Evolutionary conservation across 2,329 filamentous ascomycete genomes (phyloP), one percentile per base, ranked within the genome.

Genomic region (Arthrobotrys musiformis): DNA sequence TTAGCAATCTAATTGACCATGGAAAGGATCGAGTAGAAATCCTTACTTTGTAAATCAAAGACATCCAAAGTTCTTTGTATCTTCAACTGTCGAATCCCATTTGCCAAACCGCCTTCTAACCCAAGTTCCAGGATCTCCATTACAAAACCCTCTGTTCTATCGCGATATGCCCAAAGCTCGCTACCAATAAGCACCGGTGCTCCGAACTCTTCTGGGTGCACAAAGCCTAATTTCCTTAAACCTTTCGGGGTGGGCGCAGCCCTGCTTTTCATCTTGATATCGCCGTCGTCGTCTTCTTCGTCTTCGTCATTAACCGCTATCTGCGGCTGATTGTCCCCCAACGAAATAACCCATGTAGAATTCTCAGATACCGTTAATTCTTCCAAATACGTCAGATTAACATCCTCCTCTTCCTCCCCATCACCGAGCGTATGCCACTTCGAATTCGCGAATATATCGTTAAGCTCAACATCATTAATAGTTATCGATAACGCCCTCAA

Each of bases 311-410:
- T 0, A 26, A 58, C 9, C 2, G 54, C 33, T 1, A 40, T 58
- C 9, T 40, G 54, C 26, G 54, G 54, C 8, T 58, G 54, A 26
- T 58, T 58, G 33, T 62, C 28, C 22, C 42, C 58, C 8, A 62
- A 26, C n/a, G 42, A 19, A 33, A 62, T 48, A 2, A 35, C 24
- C 58, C 58, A 62, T 2, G 40, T 48, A 19, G 58, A 44, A 33
- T 62, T 26, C n/a, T 62, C 58, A 2, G 58, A 62, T 30, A 62
- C 42, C 0, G 58, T 62, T 15, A 62, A 48, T n/a, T 62, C 58
- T 15, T 62, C 58, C 40, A 62, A 30, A 15, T 33, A 22, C 13
- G 13, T 8, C n/a, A 62, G 19, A 5, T 19, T 30, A 26, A 62
- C 22, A 1, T 28, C 28, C 11, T 62, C 58, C 13, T 62, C 22